phyloP scores from a whole-genome alignment of 2,329 filamentous ascomycete species.

The Verticillium tricorpus region DNA sequence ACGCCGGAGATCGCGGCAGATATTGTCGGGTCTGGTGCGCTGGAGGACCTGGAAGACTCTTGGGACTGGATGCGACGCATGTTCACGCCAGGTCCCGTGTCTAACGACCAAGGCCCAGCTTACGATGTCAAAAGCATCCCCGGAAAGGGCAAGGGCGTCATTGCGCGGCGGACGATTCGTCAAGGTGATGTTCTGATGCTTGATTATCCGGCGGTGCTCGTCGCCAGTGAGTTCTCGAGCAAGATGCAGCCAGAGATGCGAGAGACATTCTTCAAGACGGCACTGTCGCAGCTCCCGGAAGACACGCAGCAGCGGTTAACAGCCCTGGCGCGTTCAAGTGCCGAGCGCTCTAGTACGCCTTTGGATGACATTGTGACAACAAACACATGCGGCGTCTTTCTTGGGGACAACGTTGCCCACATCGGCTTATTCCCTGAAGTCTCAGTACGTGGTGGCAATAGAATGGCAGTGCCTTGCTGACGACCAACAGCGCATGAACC shows the following conservation, averaged over 20 bases:
- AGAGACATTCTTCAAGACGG: constrained; percentile 18
- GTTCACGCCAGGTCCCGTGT: not conserved
- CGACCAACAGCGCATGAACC: constrained; percentile 24
- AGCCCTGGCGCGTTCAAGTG: constrained; percentile 19
- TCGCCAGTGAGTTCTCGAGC: constrained; percentile 14
- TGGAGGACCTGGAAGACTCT: not conserved
- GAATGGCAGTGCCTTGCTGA: not conserved
- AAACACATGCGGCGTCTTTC: constrained; percentile 23
- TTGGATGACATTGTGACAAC: constrained; percentile 21
- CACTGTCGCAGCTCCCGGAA: constrained; percentile 19
- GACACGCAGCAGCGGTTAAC: constrained; percentile 14
- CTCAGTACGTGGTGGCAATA: constrained; percentile 17
- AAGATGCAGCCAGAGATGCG: constrained; percentile 15
- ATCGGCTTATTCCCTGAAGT: constrained; percentile 27
- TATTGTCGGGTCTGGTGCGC: not conserved
- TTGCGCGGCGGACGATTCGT: constrained; percentile 23
- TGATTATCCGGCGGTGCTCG: constrained; percentile 20
- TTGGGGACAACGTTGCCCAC: constrained; percentile 15
- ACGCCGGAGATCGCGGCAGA: not conserved
- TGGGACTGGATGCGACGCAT: not conserved
- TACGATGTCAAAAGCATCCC: constrained; percentile 20
- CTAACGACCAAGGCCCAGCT: constrained; percentile 1
- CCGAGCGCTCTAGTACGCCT: constrained; percentile 18
- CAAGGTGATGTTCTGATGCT: constrained; percentile 25
- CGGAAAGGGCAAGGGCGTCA: constrained; percentile 23